phyloP scores from a whole-genome alignment of 306 rosid genomes.

The Cucurbita moschata region DNA sequence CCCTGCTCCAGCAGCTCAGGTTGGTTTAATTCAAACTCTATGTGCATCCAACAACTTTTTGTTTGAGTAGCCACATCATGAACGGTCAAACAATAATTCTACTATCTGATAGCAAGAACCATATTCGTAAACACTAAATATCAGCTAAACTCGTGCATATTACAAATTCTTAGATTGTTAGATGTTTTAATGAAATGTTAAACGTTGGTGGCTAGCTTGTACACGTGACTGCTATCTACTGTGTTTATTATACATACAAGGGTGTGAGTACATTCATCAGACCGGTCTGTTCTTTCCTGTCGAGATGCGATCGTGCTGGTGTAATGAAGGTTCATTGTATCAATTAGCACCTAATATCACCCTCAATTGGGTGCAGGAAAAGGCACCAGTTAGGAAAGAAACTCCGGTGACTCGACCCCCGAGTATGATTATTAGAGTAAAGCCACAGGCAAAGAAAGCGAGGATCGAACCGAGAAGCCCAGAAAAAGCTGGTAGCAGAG shows the following conservation, averaged over 20 bases:
- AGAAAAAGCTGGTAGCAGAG: conserved; percentile 20
- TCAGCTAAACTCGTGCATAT: neutral
- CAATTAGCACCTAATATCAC: neutral
- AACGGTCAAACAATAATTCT: neutral
- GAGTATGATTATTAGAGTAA: conserved; percentile 58
- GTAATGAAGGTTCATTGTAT: neutral
- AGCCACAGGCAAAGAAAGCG: conserved; percentile 65
- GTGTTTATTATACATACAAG: neutral
- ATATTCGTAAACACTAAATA: neutral
- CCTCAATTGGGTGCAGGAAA: conserved; percentile 32
- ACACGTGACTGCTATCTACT: neutral
- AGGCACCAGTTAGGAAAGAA: conserved; percentile 39
- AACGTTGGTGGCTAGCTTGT: neutral
- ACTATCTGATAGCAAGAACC: neutral
- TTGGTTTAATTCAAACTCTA: conserved; percentile 16
- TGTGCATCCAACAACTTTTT: neutral
- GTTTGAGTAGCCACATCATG: neutral
- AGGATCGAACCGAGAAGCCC: conserved; percentile 29
- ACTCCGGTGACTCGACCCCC: conserved; percentile 33
- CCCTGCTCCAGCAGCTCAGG: conserved; percentile 42
- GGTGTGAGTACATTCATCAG: neutral
- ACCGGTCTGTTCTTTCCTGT: too few species aligned
- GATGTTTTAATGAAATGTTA: neutral
- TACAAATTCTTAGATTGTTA: neutral
- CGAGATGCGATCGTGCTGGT: neutral